Percentiles rank a stretch among this genome's conserved stretches.
Evolutionary conservation across 2,329 filamentous ascomycete genomes (phyloP).

Genomic region (Diaporthe amygdali): DNA sequence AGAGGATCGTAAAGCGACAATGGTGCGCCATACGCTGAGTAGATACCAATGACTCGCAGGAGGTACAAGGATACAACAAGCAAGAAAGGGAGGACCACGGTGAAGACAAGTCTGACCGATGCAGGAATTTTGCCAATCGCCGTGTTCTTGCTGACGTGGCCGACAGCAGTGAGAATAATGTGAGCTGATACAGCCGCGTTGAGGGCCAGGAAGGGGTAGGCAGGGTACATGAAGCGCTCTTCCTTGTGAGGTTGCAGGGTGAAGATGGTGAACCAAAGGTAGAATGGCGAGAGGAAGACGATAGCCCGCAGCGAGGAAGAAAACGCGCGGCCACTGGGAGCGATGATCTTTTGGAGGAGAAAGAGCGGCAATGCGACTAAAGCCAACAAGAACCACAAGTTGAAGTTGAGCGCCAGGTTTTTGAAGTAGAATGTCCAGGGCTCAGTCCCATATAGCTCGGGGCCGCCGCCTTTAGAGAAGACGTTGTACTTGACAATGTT

Average conservation of each 20-base stretch:
- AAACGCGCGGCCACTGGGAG: constrained; percentile 65
- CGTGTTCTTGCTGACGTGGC: constrained; percentile 70
- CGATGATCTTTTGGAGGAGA: constrained; percentile 71
- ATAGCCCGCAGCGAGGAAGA: constrained; percentile 76
- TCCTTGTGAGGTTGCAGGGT: constrained; percentile 95
- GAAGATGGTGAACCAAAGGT: constrained; percentile 93
- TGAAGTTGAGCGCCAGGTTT: constrained; percentile 93
- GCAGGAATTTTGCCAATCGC: constrained; percentile 75
- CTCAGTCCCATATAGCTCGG: constrained; percentile 93
- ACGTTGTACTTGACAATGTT: constrained; percentile 98
- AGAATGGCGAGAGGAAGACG: constrained; percentile 84
- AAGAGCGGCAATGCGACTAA: constrained; percentile 77
- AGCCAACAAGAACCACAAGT: constrained; percentile 88
- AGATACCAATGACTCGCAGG: constrained; percentile 73
- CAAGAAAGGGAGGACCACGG: constrained; percentile 64
- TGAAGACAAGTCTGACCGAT: constrained; percentile 71
- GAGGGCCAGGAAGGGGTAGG: constrained; percentile 86
- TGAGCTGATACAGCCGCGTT: constrained; percentile 88
- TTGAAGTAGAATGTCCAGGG: constrained; percentile 97
- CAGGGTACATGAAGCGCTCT: constrained; percentile 98
- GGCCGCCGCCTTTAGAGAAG: constrained; percentile 80
- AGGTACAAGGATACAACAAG: constrained; percentile 15
- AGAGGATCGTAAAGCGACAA: constrained; percentile 73
- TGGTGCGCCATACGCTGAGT: constrained; percentile 84
- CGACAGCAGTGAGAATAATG: constrained; percentile 76